Evolutionary conservation across 73 alveolate genomes (phyloP).

Genomic region (Halteria grandinella): DNA sequence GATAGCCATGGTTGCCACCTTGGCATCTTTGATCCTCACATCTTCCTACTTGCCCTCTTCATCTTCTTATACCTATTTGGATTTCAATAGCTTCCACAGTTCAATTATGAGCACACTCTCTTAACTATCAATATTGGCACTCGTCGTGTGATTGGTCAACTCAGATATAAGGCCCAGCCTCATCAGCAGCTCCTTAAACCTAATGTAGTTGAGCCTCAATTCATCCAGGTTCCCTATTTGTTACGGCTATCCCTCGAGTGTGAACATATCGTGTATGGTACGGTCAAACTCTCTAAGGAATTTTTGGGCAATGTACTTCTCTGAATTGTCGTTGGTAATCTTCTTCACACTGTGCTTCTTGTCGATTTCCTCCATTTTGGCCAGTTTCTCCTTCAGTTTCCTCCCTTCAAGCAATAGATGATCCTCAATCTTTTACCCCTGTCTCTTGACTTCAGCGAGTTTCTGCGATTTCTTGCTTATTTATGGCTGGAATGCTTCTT

Average conservation of each 20-base stretch:
- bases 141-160: too few species aligned
- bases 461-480: conserved; percentile 41
- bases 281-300: conserved; percentile 46
- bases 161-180: conserved; percentile 23
- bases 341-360: neutral
- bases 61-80: too few species aligned
- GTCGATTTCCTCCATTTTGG: neutral
- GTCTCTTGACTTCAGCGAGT: conserved; percentile 27
- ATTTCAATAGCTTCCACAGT: conserved; percentile 30
- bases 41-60: conserved; percentile 43
- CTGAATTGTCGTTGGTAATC: conserved; percentile 5
- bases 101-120: conserved; percentile 39
- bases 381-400: conserved; percentile 17
- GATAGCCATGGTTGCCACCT: conserved; percentile 18
- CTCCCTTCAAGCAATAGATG: conserved; percentile 30
- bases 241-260: too few species aligned
- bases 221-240: neutral
- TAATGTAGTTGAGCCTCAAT: conserved; percentile 28
- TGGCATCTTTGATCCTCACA: conserved; percentile 13
- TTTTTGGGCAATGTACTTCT: conserved; percentile 32
- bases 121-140: conserved; percentile 25
- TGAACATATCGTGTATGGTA: conserved; percentile 17
- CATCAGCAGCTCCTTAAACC: conserved; percentile 29
- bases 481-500: conserved; percentile 37
- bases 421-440: conserved; percentile 34